Conservation (phyloP, 2,329 filamentous ascomycete genomes). For the Alternaria triticimaculans region DNA sequence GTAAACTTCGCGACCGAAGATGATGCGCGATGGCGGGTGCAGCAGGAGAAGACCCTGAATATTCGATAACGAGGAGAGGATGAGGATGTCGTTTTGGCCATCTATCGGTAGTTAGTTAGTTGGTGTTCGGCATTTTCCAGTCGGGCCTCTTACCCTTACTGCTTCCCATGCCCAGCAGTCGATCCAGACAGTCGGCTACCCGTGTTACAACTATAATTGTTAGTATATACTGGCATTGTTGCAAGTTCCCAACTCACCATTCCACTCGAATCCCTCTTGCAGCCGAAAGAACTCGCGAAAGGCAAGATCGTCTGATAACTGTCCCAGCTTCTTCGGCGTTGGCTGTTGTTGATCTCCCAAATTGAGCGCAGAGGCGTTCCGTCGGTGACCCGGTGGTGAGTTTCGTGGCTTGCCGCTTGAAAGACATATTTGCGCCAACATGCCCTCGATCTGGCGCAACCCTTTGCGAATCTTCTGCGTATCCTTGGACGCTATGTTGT, state of each 20-base stretch:
- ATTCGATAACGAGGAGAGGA: conserved; percentile 84
- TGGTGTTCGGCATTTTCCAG: neutral
- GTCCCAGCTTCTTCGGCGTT: conserved; percentile 62
- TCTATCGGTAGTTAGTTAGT: conserved; percentile 51
- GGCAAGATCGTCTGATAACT: conserved; percentile 80
- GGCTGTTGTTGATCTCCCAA: conserved; percentile 39
- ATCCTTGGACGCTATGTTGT: conserved; percentile 94
- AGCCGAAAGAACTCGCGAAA: conserved; percentile 96
- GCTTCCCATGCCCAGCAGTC: conserved; percentile 79
- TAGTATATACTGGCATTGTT: neutral
- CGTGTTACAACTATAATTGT: conserved; percentile 72
- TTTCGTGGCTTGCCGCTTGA: conserved; percentile 54
- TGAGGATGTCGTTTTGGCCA: conserved; percentile 85
- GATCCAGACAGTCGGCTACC: conserved; percentile 83
- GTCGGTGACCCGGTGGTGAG: conserved; percentile 42
- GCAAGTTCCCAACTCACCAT: conserved; percentile 60
- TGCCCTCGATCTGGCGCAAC: conserved; percentile 88
- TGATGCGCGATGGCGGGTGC: conserved; percentile 84
- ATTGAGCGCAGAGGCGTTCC: conserved; percentile 48
- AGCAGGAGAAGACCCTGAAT: conserved; percentile 88
- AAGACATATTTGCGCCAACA: conserved; percentile 93
- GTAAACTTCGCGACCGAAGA: conserved; percentile 88
- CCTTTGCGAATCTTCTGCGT: conserved; percentile 90
- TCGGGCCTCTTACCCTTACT: conserved; percentile 46
- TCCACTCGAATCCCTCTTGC: conserved; percentile 98